A percentile compares a stretch with the other conserved stretches of the same genome.
Evolutionary conservation across 2,329 filamentous ascomycete genomes (phyloP).

Genomic region (Dendrostoma leiphaemia): DNA sequence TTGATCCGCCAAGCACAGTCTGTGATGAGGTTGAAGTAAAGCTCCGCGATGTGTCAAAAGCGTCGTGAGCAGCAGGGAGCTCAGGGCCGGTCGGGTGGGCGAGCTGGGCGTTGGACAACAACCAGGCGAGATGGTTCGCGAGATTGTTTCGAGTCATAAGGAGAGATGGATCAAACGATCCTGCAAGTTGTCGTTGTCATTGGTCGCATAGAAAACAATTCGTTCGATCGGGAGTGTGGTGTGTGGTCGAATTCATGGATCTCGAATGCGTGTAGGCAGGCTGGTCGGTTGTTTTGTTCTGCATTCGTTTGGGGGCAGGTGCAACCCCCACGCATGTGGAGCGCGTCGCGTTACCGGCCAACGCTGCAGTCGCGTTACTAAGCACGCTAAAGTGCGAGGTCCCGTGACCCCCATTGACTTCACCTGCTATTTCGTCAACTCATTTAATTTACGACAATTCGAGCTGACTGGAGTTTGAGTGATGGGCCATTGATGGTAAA

Average conservation of each 20-base stretch:
- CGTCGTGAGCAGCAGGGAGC: constrained; percentile 32
- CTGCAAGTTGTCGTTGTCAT: constrained; percentile 20
- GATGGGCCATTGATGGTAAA: too few relatives aligned
- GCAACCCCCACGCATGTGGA: constrained; percentile 11
- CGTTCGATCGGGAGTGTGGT: neutral
- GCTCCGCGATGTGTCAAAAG: constrained; percentile 24
- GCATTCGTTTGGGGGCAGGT: neutral
- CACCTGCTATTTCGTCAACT: too few relatives aligned
- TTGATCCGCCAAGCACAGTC: constrained; percentile 5
- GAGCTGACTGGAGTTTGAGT: too few relatives aligned
- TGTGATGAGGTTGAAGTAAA: constrained; percentile 20
- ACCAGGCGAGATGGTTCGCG: constrained; percentile 55
- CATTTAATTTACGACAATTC: too few relatives aligned
- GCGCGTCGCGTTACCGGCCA: constrained; percentile 11
- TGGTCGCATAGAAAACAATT: neutral
- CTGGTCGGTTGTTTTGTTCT: neutral
- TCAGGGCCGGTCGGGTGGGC: constrained; percentile 36
- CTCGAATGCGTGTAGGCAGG: neutral
- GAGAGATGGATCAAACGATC: constrained; percentile 34
- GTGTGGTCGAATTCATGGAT: neutral
- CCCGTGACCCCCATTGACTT: constrained; percentile 9
- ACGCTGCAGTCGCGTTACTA: constrained; percentile 2
- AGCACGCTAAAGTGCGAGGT: constrained; percentile 1
- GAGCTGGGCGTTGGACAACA: constrained; percentile 46
- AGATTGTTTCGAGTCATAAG: constrained; percentile 64